phyloP scores from a whole-genome alignment of 768 basidiomycete species.

The Coprinellus aureogranulatus region DNA sequence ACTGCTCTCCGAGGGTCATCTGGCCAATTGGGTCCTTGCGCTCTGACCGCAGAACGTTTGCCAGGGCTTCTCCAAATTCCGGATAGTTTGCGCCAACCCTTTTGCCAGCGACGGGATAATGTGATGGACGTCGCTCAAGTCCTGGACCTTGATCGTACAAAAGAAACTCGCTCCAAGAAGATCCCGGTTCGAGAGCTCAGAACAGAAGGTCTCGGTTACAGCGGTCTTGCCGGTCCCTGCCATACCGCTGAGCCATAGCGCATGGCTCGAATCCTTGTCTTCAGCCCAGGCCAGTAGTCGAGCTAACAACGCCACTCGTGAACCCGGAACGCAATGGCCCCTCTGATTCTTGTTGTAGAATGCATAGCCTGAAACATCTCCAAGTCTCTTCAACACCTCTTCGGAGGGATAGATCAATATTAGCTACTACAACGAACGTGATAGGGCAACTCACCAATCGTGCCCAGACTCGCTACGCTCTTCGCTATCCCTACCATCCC shows the following conservation, averaged over 20 bases:
- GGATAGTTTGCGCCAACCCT: background rate
- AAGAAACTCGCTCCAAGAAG: slow-evolving; percentile 9
- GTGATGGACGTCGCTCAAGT: background rate
- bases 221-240: slow-evolving; percentile 12
- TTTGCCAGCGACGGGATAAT: slow-evolving; percentile 2
- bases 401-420: background rate
- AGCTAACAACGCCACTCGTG: background rate
- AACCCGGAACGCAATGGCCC: background rate
- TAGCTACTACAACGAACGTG: background rate
- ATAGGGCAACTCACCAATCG: background rate
- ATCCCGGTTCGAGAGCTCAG: background rate
- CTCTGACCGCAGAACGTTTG: background rate
- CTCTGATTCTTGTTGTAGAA: background rate
- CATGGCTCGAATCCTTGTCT: background rate
- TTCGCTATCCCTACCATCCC: too few relatives aligned
- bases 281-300: background rate
- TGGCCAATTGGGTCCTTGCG: background rate
- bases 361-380: background rate
- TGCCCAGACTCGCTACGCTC: too few relatives aligned
- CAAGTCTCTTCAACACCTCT: background rate
- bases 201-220: slow-evolving; percentile 6
- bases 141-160: background rate
- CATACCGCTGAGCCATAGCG: slow-evolving; percentile 7
- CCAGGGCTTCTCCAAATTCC: background rate
- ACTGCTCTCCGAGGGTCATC: background rate